phyloP scores from a whole-genome alignment of 129 eudicot genomes.

The Pulicaria dysenterica region DNA sequence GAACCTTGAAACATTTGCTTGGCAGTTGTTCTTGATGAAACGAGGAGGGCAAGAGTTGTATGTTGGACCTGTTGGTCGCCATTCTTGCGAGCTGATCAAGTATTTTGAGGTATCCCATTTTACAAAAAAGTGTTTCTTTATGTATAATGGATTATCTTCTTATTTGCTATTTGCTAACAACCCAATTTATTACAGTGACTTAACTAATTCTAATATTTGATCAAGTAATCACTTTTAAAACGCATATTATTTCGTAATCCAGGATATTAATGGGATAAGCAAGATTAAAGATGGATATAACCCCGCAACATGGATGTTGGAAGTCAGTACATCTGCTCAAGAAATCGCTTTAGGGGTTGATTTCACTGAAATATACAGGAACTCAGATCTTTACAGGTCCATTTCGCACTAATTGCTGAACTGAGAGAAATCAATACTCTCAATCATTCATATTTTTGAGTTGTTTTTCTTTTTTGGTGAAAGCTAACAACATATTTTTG shows the following conservation, averaged over 20 bases:
- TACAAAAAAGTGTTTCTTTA: background rate
- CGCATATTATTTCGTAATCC: background rate
- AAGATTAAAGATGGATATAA: slow-evolving; percentile 66
- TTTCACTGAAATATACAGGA: slow-evolving; percentile 52
- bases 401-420: no score
- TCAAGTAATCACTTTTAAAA: background rate
- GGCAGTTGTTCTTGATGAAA: slow-evolving; percentile 81
- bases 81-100: slow-evolving; percentile 71
- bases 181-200: background rate
- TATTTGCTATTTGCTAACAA: no score
- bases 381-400: slow-evolving; percentile 59
- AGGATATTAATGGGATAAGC: slow-evolving; percentile 51
- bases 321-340: slow-evolving; percentile 55
- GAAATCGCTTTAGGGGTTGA: slow-evolving; percentile 53
- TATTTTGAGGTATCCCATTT: slow-evolving; percentile 56
- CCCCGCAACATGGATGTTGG: slow-evolving; percentile 83
- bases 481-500: background rate
- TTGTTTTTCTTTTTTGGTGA: background rate
- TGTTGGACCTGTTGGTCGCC: slow-evolving; percentile 86
- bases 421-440: no score
- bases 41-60: slow-evolving; percentile 85
- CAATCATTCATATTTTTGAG: no score
- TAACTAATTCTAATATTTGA: background rate
- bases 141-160: no score
- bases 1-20: background rate